Conservation (phyloP, 106 monocot genomes). For the Apostasia ramifera region DNA sequence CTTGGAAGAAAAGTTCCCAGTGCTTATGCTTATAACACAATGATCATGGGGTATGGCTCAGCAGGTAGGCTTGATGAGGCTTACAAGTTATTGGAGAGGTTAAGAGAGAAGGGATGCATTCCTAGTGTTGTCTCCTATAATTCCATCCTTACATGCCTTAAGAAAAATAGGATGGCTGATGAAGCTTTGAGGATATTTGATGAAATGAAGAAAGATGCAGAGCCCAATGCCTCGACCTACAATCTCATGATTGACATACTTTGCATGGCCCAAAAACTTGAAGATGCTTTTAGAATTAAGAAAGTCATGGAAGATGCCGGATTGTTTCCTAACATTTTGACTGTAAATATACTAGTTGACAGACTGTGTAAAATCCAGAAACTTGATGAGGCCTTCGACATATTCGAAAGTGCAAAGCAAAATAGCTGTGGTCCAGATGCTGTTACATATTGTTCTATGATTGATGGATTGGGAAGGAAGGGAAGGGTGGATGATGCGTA, state of each 20-base stretch:
- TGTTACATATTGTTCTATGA: conserved; percentile 85
- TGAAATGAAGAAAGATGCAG: conserved; percentile 93
- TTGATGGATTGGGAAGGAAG: conserved; percentile 83
- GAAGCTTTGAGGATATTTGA: conserved; percentile 76
- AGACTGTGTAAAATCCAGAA: conserved; percentile 75
- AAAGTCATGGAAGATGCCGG: conserved; percentile 66
- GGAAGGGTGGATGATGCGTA: conserved; percentile 90
- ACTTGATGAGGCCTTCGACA: conserved; percentile 59
- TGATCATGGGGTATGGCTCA: conserved; percentile 99
- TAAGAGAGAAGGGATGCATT: conserved; percentile 93
- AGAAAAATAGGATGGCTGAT: conserved; percentile 60
- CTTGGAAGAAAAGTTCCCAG: conserved; percentile 61
- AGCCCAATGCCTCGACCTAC: conserved; percentile 77
- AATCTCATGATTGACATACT: conserved; percentile 83
- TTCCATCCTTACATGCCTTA: conserved; percentile 90
- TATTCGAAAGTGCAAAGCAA: conserved; percentile 54
- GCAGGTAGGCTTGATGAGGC: conserved; percentile 79
- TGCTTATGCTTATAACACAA: conserved; percentile 91
- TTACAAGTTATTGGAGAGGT: conserved; percentile 58
- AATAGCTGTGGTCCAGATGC: conserved; percentile 62
- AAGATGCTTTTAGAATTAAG: conserved; percentile 54
- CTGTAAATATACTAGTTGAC: conserved; percentile 89
- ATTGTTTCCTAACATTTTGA: conserved; percentile 81
- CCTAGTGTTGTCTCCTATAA: conserved; percentile 95
- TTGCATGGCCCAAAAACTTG: conserved; percentile 53